Evolutionary conservation across 75 land plant genomes (phyloP).

Genomic region (Chamaecyparis obtusa): DNA sequence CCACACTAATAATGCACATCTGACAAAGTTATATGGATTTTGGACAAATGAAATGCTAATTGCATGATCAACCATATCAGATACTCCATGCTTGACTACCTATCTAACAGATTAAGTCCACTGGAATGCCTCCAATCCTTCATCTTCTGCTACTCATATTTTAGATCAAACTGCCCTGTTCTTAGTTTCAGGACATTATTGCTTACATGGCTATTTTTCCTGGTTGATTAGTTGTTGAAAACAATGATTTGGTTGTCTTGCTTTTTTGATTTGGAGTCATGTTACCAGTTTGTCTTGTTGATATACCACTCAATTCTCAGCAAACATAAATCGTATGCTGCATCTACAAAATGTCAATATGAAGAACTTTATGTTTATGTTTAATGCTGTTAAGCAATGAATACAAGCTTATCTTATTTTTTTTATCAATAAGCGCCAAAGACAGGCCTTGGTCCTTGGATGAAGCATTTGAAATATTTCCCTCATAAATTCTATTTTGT

Average conservation of each 20-base stretch:
- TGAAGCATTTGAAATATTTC: too few species aligned
- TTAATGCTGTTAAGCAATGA: too few species aligned
- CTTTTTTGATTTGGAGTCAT: neutral
- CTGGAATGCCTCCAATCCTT: conserved; percentile 53
- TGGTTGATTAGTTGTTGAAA: neutral
- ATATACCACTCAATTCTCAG: neutral
- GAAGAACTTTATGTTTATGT: too few species aligned
- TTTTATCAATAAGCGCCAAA: too few species aligned
- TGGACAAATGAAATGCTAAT: neutral
- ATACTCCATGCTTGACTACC: conserved; percentile 73
- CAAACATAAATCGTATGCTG: too few species aligned
- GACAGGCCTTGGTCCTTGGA: too few species aligned
- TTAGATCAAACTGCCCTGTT: conserved; percentile 56
- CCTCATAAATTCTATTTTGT: too few species aligned
- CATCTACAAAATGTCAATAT: too few species aligned
- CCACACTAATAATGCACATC: neutral
- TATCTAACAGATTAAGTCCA: conserved; percentile 73
- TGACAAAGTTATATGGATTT: neutral
- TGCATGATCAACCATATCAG: conserved; percentile 54
- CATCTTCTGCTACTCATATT: conserved; percentile 16
- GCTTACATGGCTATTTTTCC: neutral
- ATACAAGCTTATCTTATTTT: too few species aligned
- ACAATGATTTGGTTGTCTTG: neutral
- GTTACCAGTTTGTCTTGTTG: neutral
- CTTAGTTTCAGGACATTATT: conserved; percentile 31